These are phyloP conservation scores for Phoma herbarum DNA, from an alignment of 2,329 filamentous ascomycete species.

Conservation along the genomic window DNA sequence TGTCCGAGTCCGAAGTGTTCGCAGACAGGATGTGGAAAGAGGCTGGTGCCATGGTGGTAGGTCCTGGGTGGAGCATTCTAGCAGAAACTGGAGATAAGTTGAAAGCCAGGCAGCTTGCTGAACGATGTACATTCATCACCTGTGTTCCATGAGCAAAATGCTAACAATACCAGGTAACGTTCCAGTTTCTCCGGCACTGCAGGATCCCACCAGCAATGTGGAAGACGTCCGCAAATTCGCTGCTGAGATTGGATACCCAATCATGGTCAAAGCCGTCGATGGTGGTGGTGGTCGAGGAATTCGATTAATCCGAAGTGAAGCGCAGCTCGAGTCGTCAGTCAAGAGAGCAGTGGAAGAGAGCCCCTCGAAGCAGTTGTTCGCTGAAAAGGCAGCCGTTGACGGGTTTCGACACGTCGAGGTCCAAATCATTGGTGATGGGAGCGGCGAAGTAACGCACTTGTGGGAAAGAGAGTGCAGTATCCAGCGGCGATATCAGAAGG, in stretches of 20 bases:
- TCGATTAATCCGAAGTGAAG: conserved; percentile 58
- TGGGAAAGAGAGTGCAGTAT: conserved; percentile 70
- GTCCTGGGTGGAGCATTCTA: conserved; percentile 67
- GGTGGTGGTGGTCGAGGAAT: conserved; percentile 70
- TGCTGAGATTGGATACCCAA: conserved; percentile 59
- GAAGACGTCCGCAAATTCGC: conserved; percentile 66
- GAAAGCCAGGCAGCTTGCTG: conserved; percentile 61
- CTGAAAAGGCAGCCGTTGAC: conserved; percentile 69
- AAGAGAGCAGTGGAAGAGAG: conserved; percentile 66
- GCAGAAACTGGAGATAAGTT: conserved; percentile 65
- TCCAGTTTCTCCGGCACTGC: conserved; percentile 61
- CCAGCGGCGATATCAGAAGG: conserved; percentile 68
- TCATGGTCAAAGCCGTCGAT: conserved; percentile 72
- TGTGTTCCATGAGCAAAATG: too few species aligned
- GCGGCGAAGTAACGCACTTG: conserved; percentile 61
- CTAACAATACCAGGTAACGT: conserved; percentile 50
- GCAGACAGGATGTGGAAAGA: conserved; percentile 60
- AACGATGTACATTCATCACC: conserved; percentile 50
- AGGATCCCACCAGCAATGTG: conserved; percentile 54
- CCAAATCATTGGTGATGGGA: conserved; percentile 67
- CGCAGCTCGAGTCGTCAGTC: conserved; percentile 57
- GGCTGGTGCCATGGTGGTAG: conserved; percentile 59
- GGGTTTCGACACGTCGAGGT: conserved; percentile 70
- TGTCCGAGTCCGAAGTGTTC: conserved; percentile 65
- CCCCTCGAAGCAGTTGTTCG: conserved; percentile 65